Percentiles rank a stretch among this genome's conserved stretches.
Evolutionary conservation across 768 basidiomycete species (phyloP).

Genomic region (Lyophyllum shimeji): DNA sequence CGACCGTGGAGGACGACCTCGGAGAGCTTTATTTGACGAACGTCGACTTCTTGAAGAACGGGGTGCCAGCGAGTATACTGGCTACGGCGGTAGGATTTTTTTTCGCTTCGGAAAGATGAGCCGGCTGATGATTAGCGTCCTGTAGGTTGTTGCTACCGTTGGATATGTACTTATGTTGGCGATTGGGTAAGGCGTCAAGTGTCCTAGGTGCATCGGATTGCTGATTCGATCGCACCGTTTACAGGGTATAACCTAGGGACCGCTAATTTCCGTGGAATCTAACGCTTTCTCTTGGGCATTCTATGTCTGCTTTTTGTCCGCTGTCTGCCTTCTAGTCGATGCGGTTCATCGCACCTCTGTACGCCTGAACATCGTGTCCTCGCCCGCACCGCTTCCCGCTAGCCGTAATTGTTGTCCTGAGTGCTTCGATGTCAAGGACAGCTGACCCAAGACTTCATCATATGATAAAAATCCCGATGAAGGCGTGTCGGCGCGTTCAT

Average conservation of each 20-base stretch:
- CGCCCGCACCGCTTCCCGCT: background rate
- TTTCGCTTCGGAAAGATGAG: background rate
- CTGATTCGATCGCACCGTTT: background rate
- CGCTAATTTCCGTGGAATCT: background rate
- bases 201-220: background rate
- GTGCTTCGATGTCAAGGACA: conserved; percentile 11
- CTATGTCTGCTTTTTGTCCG: background rate
- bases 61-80: conserved; percentile 91
- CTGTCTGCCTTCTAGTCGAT: background rate
- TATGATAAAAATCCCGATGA: conserved; percentile 14
- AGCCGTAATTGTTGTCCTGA: background rate
- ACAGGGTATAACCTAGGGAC: conserved; percentile 6
- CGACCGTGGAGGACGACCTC: conserved; percentile 92
- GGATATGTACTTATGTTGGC: conserved; percentile 77
- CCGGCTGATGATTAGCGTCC: conserved; percentile 9
- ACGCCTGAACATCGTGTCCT: background rate
- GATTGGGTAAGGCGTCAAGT: conserved; percentile 55
- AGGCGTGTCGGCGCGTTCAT: conserved; percentile 14
- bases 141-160: conserved; percentile 80
- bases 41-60: conserved; percentile 90
- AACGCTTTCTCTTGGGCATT: background rate
- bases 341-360: background rate
- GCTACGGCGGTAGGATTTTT: conserved; percentile 67
- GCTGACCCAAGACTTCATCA: conserved; percentile 11
- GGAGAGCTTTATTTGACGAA: conserved; percentile 85